Percentiles rank a stretch among this genome's conserved stretches.
Evolutionary conservation across 2,329 filamentous ascomycete genomes (phyloP).

Genomic region (Talaromyces atroroseus): DNA sequence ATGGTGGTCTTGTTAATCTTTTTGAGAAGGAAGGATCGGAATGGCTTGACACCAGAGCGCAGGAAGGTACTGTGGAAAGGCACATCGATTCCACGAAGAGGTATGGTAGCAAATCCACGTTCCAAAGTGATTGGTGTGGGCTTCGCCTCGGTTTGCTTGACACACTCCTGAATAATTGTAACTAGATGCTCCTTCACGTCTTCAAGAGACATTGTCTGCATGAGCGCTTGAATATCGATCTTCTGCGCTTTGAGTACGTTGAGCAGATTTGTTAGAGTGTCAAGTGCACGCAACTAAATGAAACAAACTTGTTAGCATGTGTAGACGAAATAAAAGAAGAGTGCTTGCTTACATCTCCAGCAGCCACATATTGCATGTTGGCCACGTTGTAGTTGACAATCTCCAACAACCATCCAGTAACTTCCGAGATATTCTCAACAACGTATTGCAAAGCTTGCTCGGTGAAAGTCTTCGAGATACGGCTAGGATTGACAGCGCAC

Average conservation of each 20-base stretch:
- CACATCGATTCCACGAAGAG: conserved; percentile 93
- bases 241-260: conserved; percentile 97
- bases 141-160: conserved; percentile 82
- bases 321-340: not conserved
- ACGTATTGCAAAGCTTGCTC: conserved; percentile 96
- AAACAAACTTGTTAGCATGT: conserved; percentile 8
- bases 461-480: conserved; percentile 98
- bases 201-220: conserved; percentile 77
- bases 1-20: conserved; percentile 99
- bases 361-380: conserved; percentile 65
- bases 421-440: conserved; percentile 88
- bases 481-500: conserved; percentile 97
- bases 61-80: conserved; percentile 99
- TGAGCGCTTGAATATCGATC: conserved; percentile 92
- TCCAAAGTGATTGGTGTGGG: conserved; percentile 82
- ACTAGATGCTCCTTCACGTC: conserved; percentile 85
- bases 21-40: conserved; percentile 96
- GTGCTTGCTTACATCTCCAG: conserved; percentile 50
- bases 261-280: conserved; percentile 68
- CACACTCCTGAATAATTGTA: conserved; percentile 84
- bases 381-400: conserved; percentile 92
- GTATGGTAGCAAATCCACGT: conserved; percentile 94
- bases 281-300: conserved; percentile 53
- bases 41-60: conserved; percentile 96
- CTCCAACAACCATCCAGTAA: conserved; percentile 91